phyloP scores from a whole-genome alignment of 1,139 yeast species.

The Lodderomyces margitis region DNA sequence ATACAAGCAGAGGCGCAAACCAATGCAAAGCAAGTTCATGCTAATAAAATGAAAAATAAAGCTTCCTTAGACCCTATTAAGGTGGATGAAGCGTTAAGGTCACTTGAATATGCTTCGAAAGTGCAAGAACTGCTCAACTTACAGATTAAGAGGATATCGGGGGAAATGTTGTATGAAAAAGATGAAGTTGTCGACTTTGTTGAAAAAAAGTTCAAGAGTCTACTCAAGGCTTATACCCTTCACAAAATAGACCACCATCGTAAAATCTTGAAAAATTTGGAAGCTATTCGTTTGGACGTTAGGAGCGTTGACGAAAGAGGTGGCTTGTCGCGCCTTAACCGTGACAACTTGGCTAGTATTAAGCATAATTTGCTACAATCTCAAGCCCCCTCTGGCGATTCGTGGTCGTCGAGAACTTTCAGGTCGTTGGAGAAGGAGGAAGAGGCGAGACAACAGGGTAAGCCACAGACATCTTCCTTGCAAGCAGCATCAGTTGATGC shows the following conservation, averaged over 20 bases:
- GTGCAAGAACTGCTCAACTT: constrained; percentile 70
- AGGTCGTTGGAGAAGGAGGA: constrained; percentile 48
- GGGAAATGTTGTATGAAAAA: constrained; percentile 79
- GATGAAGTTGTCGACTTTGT: constrained; percentile 54
- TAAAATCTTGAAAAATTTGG: constrained; percentile 72
- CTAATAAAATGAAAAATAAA: constrained; percentile 71
- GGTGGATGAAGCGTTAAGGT: constrained; percentile 84
- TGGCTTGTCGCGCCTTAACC: constrained; percentile 79
- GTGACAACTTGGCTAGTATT: constrained; percentile 56
- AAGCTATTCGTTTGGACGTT: constrained; percentile 68
- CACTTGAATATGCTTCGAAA: constrained; percentile 77
- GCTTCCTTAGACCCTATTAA: constrained; percentile 79
- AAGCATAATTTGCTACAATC: constrained; percentile 50
- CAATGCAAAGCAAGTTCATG: constrained; percentile 66
- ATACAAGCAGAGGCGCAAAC: constrained; percentile 76
- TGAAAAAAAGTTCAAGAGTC: constrained; percentile 51
- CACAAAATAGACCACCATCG: constrained; percentile 85
- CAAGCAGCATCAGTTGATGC: constrained; percentile 58
- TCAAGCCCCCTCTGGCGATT: constrained; percentile 53
- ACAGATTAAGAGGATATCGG: constrained; percentile 79
- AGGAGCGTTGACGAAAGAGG: constrained; percentile 77
- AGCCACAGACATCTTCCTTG: constrained; percentile 14
- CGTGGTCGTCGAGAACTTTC: constrained; percentile 65
- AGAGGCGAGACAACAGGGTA: constrained; percentile 25
- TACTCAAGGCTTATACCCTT: constrained; percentile 61